Evolutionary conservation across 257 asterid genomes (phyloP), one percentile per base, ranked within the genome.

Genomic region (Agastache rugosa): DNA sequence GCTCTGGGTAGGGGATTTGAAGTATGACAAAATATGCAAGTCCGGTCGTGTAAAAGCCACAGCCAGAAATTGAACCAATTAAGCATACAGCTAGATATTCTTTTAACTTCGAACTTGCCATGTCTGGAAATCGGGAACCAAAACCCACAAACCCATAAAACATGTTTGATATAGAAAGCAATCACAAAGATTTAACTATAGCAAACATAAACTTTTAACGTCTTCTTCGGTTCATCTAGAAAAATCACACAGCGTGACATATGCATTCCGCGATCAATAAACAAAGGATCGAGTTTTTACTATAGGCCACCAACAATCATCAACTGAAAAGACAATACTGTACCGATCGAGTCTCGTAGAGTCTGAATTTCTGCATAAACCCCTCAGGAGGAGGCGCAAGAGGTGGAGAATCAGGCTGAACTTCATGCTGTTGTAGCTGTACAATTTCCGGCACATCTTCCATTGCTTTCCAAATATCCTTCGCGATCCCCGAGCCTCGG

Each of bases 311-410:
- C 50, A 83, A 65, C 12, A 71, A 77, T 48, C 61, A 78, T 73
- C 41, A 69, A 42, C 63, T 31, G 61, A 62, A 17, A 60, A 71
- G 51, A 64, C 20, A 41, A 66, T 69, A 51, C 16, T 22, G 72
- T 91, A 93, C 98, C 96, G 98, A 88, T 84, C 73, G 87, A 65
- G 98, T 93, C 86, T 91, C 90, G 34, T 91, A 93, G 63, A 93
- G 97, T 69, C 96, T 87, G 84, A 93, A 93, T 87, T 93, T 90
- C 88, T 91, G 91, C 91, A 93, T 88, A 85, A 88, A 81, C 66
- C 91, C 89, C 67, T 83, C 88, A 1, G 85, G 75, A 41, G 76
- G 79, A 1, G 85, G 75, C 72, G 76, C 15, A 31, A 35, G 66
- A 72, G 74, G 81, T 55, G 83, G 77, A 54, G 78, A 69, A 71